Percentiles rank a stretch among this genome's conserved stretches.
Evolutionary conservation across 192 early-diverging fungal species (phyloP).

Genomic region (Coemansia javaensis): DNA sequence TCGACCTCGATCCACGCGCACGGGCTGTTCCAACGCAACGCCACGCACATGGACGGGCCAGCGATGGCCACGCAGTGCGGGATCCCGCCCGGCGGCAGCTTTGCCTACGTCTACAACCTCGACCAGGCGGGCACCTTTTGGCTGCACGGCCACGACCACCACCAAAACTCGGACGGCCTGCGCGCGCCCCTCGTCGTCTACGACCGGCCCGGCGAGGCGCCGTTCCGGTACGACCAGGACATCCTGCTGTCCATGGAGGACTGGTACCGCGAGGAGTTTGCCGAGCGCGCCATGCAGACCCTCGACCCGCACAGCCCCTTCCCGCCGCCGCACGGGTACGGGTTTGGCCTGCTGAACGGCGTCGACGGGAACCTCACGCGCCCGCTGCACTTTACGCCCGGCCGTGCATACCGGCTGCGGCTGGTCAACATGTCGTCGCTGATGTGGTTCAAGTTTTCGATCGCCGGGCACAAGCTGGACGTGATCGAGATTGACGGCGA

Average conservation of each 20-base stretch:
- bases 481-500: conserved; percentile 79
- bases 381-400: conserved; percentile 58
- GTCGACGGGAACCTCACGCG: conserved; percentile 46
- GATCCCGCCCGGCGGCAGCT: conserved; percentile 59
- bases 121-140: conserved; percentile 77
- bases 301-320: conserved; percentile 47
- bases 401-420: conserved; percentile 75
- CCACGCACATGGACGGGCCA: conserved; percentile 63
- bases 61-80: conserved; percentile 65
- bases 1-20: conserved; percentile 68
- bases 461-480: conserved; percentile 69
- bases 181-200: conserved; percentile 65
- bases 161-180: conserved; percentile 79
- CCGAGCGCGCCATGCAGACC: conserved; percentile 45
- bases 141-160: conserved; percentile 66
- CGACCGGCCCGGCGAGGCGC: conserved; percentile 22
- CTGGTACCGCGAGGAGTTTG: conserved; percentile 63
- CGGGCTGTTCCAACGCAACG: conserved; percentile 72
- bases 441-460: conserved; percentile 61
- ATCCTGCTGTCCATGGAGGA: conserved; percentile 59
- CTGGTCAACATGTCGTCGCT: conserved; percentile 71
- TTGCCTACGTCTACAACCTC: conserved; percentile 61
- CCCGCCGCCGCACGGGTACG: conserved; percentile 62
- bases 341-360: conserved; percentile 25
- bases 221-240: conserved; percentile 63